Base-by-base conservation (phyloP, 2,329 filamentous ascomycete genomes). In the Penicillium sp. region DNA sequence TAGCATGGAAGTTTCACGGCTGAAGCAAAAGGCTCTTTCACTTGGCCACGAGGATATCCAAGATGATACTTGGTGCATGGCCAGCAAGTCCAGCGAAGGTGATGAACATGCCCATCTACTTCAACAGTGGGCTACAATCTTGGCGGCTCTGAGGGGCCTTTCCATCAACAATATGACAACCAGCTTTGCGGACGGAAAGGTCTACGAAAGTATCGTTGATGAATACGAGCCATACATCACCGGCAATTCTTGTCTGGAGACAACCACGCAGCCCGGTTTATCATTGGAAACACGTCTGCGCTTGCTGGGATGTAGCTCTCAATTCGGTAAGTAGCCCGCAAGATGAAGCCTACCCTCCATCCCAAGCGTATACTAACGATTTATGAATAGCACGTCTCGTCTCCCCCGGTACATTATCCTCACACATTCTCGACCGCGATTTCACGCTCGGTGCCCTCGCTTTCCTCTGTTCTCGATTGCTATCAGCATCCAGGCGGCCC, bases 381-480 rank as follows among this genome's bases (percentile, higher is more conserved):
- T 30, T 44, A 53, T 47, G 35, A 24, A 66, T 27, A 82, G 80
- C 73, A 67, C 66, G 66, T 45, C 75, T 78, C 46, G 76, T 79
- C 55, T 67, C 59, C 14, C 63, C 60, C 0, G 61, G 60, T 8
- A 56, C 65, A 18, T 50, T 44, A 8, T 50, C 61, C 6, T 56
- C 63, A n/a, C 69, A 73, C 24, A 75, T 84, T 22, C 80, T 82
- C 11, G 77, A 79, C 50, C 71, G 71, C 24, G 76, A 80, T 57
- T 84, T 82, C 55, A 82, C 80, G 0, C 64, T 84, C 24, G 77
- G 80, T 2, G 76, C 79, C 2, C 76, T 86, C 7, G 76, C 81
- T 4, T 85, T 85, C 63, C 75, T 86, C 5, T 82, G 81, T 38
- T 83, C 80, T 4, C 76, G 82, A 36, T 69, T 86, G 1, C 70